Evolutionary conservation across 805 yeast species (phyloP).

Genomic region (Jamesozyma spencerorum): DNA sequence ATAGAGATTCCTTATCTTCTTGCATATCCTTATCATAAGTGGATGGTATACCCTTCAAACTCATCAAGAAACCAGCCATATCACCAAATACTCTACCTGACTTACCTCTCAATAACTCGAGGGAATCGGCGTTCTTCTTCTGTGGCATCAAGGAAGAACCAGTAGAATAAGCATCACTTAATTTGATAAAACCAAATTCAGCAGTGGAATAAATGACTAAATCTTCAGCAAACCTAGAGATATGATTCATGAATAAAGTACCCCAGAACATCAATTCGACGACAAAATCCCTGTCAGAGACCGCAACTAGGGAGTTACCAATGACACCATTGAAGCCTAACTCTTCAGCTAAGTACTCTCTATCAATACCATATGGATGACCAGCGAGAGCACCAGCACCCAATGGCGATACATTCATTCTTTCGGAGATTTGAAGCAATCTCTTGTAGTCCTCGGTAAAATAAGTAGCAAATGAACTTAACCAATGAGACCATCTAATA

Average conservation of each 20-base stretch:
- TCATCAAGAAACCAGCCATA: conserved; percentile 91
- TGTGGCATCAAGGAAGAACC: conserved; percentile 99
- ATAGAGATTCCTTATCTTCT: conserved; percentile 98
- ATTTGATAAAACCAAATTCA: conserved; percentile 87
- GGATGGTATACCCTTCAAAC: conserved; percentile 93
- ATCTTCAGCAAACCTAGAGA: conserved; percentile 91
- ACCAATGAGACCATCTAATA: conserved; percentile 99
- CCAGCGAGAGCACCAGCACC: conserved; percentile 99
- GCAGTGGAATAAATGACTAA: conserved; percentile 93
- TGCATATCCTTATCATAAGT: conserved; percentile 97
- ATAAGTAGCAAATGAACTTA: conserved; percentile 88
- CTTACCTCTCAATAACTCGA: conserved; percentile 92
- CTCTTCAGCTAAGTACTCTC: conserved; percentile 75
- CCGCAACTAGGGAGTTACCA: conserved; percentile 95
- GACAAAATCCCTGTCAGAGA: conserved; percentile 94
- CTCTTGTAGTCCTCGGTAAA: conserved; percentile 85
- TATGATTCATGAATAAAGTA: conserved; percentile 87
- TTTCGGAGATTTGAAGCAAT: conserved; percentile 64
- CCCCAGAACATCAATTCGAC: conserved; percentile 95
- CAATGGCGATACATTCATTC: conserved; percentile 83
- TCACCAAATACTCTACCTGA: conserved; percentile 96
- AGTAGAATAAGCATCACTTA: conserved; percentile 96
- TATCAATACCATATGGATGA: conserved; percentile 97
- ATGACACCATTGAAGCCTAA: conserved; percentile 78
- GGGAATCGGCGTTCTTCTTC: conserved; percentile 94